These are phyloP conservation scores for Endocarpon pusillum DNA, from an alignment of 495 filamentous ascomycete genomes.

Conservation along the genomic window DNA sequence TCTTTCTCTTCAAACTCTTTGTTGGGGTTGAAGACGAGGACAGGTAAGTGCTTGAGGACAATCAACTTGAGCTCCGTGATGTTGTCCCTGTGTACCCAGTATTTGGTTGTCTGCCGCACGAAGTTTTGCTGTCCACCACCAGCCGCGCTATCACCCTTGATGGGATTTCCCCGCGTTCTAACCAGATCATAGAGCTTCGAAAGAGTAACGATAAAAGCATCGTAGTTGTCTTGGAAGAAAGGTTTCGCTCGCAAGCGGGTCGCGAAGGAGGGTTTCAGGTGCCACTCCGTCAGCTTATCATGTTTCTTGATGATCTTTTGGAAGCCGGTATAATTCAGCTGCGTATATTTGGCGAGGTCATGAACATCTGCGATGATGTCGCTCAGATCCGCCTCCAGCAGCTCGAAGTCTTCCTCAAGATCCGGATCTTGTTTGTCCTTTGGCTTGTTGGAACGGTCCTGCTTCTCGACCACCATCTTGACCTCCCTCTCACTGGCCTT, in stretches of 20 bases:
- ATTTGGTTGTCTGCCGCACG: slow-evolving; percentile 93
- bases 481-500: slow-evolving; percentile 76
- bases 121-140: slow-evolving; percentile 92
- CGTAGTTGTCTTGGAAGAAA: slow-evolving; percentile 97
- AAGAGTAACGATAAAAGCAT: slow-evolving; percentile 86
- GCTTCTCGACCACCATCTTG: slow-evolving; percentile 58
- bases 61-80: slow-evolving; percentile 96
- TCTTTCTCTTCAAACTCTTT: slow-evolving; percentile 90
- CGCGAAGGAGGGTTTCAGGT: slow-evolving; percentile 85
- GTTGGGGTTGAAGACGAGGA: slow-evolving; percentile 90
- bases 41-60: slow-evolving; percentile 91
- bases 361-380: slow-evolving; percentile 99
- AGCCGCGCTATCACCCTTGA: slow-evolving; percentile 78
- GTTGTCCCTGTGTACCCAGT: slow-evolving; percentile 98
- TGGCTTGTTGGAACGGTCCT: slow-evolving; percentile 29
- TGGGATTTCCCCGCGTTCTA: slow-evolving; percentile 77
- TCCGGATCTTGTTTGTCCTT: slow-evolving; percentile 32
- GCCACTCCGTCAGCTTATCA: slow-evolving; percentile 93
- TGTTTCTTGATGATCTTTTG: slow-evolving; percentile 99
- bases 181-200: slow-evolving; percentile 93
- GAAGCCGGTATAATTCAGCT: slow-evolving; percentile 97
- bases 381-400: slow-evolving; percentile 86
- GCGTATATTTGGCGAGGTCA: slow-evolving; percentile 94
- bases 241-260: slow-evolving; percentile 84
- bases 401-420: slow-evolving; percentile 81